These are phyloP conservation scores for Acanthamoeba sp. DNA, from an alignment of 208 protist genomes.

Conservation along the genomic window DNA sequence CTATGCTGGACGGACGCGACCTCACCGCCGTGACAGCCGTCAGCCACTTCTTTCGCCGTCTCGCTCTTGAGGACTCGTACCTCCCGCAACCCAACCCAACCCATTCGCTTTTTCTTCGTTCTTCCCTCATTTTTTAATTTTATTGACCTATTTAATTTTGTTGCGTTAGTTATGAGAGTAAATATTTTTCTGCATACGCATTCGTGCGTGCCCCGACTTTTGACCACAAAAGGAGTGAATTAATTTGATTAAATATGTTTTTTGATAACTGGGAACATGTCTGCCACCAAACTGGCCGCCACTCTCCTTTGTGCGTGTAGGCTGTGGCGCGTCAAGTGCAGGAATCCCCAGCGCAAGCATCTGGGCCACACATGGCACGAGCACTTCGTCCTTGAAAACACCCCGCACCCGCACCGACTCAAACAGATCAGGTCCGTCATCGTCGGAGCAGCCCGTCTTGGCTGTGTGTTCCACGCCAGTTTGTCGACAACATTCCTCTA, in stretches of 20 bases:
- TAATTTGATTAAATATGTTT: background rate
- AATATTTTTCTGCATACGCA: too few relatives aligned
- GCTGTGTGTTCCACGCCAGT: too few relatives aligned
- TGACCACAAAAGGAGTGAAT: too few relatives aligned
- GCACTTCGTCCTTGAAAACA: slow-evolving; percentile 23
- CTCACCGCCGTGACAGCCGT: background rate
- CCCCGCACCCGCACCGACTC: background rate
- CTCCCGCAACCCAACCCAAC: too few relatives aligned
- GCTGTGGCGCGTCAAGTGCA: slow-evolving; percentile 43
- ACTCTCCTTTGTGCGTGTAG: too few relatives aligned
- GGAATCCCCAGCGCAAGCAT: slow-evolving; percentile 28
- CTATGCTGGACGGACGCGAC: background rate
- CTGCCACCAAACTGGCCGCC: too few relatives aligned
- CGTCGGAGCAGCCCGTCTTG: too few relatives aligned
- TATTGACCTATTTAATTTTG: too few relatives aligned
- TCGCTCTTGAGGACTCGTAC: slow-evolving; percentile 49
- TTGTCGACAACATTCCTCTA: too few relatives aligned
- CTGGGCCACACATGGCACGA: slow-evolving; percentile 21
- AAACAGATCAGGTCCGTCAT: background rate
- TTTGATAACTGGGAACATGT: too few relatives aligned
- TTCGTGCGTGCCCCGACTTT: too few relatives aligned
- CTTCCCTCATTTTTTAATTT: background rate
- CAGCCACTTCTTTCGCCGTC: background rate
- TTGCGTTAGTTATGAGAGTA: too few relatives aligned
- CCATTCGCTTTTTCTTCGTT: background rate